These are phyloP conservation scores for Paxillus ammoniavirescens DNA, from an alignment of 768 basidiomycete species.

Conservation along the genomic window DNA sequence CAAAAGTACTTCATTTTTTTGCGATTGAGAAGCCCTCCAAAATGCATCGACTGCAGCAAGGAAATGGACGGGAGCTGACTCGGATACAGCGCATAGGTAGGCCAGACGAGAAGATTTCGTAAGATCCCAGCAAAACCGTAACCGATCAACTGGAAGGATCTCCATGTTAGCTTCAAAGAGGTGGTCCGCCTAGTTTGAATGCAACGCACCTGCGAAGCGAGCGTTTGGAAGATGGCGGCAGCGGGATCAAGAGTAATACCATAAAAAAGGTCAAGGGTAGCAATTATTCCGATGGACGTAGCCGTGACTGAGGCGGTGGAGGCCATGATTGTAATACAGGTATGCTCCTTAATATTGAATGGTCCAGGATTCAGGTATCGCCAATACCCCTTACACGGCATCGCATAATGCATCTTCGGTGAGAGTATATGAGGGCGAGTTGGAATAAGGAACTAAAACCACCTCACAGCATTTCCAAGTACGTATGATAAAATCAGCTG, in stretches of 20 bases:
- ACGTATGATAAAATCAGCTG: constrained; percentile 56
- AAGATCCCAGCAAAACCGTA: constrained; percentile 39
- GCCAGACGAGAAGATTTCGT: constrained; percentile 49
- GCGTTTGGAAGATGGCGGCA: constrained; percentile 28
- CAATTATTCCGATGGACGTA: constrained; percentile 57
- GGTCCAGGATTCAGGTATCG: constrained; percentile 61
- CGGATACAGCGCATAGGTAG: constrained; percentile 55
- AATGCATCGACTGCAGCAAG: constrained; percentile 53
- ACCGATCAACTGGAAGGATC: constrained; percentile 33
- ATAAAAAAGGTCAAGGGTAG: constrained; percentile 57
- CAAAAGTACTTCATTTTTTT: constrained; percentile 55
- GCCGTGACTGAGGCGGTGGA: constrained; percentile 40
- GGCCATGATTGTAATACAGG: constrained; percentile 56
- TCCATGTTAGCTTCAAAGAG: not conserved
- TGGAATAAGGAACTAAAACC: constrained; percentile 24
- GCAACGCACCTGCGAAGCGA: constrained; percentile 38
- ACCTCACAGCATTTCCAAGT: constrained; percentile 47
- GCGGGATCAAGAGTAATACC: constrained; percentile 34
- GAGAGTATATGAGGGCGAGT: not conserved
- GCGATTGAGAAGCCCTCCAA: constrained; percentile 46
- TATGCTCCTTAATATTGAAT: constrained; percentile 65
- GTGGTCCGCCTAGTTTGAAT: not conserved
- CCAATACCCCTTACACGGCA: constrained; percentile 32
- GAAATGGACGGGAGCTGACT: constrained; percentile 51
- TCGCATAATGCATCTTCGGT: constrained; percentile 12